Conservation (phyloP, 192 early-diverging fungal species). For the Coemansia sp. region DNA sequence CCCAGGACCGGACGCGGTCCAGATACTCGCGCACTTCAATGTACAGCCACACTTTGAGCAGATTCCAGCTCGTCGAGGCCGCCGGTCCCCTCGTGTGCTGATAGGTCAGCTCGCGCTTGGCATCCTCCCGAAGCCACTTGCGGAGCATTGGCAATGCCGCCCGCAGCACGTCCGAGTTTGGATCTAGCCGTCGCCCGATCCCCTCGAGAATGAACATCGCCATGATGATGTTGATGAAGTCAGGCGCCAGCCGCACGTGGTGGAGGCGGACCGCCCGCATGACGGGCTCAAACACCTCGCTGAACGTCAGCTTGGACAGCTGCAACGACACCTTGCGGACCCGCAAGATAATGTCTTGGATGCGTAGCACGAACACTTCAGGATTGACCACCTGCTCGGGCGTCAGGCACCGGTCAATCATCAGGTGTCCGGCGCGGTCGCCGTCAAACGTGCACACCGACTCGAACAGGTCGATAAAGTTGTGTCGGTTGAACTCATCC, state of each 20-base stretch:
- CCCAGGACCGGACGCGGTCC: slow-evolving; percentile 35
- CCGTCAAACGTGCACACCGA: slow-evolving; percentile 89
- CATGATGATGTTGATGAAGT: slow-evolving; percentile 91
- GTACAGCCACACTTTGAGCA: slow-evolving; percentile 45
- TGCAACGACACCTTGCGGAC: slow-evolving; percentile 70
- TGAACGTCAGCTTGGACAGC: slow-evolving; percentile 76
- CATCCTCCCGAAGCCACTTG: slow-evolving; percentile 47
- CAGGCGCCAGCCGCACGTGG: slow-evolving; percentile 89
- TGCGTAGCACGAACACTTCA: slow-evolving; percentile 76
- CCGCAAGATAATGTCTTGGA: slow-evolving; percentile 69
- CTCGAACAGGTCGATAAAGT: slow-evolving; percentile 89
- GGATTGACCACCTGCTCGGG: slow-evolving; percentile 68
- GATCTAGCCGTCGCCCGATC: slow-evolving; percentile 86
- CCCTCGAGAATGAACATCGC: slow-evolving; percentile 92
- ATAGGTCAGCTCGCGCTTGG: slow-evolving; percentile 19
- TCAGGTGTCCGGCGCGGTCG: slow-evolving; percentile 69
- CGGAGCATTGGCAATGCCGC: slow-evolving; percentile 71
- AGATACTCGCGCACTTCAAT: slow-evolving; percentile 48
- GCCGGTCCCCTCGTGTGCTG: not conserved
- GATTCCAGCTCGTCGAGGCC: slow-evolving; percentile 20
- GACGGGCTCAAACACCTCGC: slow-evolving; percentile 73
- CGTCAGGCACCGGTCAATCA: slow-evolving; percentile 79
- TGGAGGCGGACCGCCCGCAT: slow-evolving; percentile 85
- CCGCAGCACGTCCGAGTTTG: slow-evolving; percentile 85
- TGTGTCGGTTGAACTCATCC: slow-evolving; percentile 65